A percentile compares a stretch with the other conserved stretches of the same genome.
Conservation (phyloP, 495 filamentous ascomycete genomes). For the Aeminium ludgeri region DNA sequence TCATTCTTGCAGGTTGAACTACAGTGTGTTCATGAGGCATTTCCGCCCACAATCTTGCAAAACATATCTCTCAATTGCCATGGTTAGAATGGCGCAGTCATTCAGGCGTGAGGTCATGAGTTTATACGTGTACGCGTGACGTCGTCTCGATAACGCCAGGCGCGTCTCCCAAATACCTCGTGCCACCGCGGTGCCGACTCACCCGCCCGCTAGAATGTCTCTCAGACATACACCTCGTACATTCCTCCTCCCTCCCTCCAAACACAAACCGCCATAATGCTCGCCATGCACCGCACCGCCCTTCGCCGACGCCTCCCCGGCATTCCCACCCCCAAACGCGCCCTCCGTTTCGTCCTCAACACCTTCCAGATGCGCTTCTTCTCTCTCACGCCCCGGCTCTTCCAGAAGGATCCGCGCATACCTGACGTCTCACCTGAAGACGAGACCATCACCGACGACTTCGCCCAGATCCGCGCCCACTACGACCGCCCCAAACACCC, state of each 20-base stretch:
- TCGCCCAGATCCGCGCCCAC: conserved; percentile 46
- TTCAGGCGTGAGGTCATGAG: no score
- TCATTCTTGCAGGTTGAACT: no score
- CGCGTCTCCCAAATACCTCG: no score
- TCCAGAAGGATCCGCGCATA: conserved; percentile 38
- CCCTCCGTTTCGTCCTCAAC: neutral
- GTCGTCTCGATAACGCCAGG: no score
- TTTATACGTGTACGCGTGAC: no score
- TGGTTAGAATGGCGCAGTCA: no score
- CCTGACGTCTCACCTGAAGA: conserved; percentile 33
- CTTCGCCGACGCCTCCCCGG: neutral
- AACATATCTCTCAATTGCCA: no score
- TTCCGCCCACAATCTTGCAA: no score
- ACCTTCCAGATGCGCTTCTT: neutral
- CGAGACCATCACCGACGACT: conserved; percentile 59
- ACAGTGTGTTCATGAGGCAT: no score
- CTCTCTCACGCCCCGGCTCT: neutral
- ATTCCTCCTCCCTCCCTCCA: neutral
- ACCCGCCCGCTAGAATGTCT: no score
- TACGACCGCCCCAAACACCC: conserved; percentile 47
- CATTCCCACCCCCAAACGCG: neutral
- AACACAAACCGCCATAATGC: neutral
- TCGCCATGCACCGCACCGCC: conserved; percentile 2
- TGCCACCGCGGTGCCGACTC: no score
- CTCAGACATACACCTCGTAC: no score